Evolutionary conservation across 352 stramenopile species (phyloP).

Genomic region (Globisporangium heterothallicum): DNA sequence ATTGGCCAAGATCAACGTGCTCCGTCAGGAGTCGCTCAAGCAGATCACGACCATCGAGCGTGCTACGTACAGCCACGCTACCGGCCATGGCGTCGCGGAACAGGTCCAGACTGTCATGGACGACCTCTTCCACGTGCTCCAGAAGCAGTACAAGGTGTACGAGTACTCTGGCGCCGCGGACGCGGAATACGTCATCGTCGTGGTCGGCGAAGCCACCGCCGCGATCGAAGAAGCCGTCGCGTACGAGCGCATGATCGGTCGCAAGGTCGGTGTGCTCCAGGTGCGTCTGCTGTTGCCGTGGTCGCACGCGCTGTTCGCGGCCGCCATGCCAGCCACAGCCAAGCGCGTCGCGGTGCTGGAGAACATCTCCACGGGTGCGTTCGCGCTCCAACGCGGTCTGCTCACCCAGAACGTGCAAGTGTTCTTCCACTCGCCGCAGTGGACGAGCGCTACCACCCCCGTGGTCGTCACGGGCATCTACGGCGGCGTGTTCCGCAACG

Average conservation of each 20-base stretch:
- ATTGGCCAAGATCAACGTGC: slow-evolving; percentile 48
- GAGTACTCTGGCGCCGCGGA: slow-evolving; percentile 68
- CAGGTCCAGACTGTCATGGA: slow-evolving; percentile 73
- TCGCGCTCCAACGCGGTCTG: slow-evolving; percentile 60
- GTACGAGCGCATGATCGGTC: slow-evolving; percentile 71
- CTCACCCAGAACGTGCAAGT: slow-evolving; percentile 69
- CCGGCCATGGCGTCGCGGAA: slow-evolving; percentile 34
- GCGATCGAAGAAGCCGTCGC: slow-evolving; percentile 53
- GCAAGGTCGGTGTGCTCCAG: slow-evolving; percentile 74
- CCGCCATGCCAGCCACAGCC: slow-evolving; percentile 41
- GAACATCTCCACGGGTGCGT: slow-evolving; percentile 54
- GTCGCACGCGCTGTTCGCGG: slow-evolving; percentile 68
- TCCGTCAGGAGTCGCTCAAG: slow-evolving; percentile 49
- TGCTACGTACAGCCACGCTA: slow-evolving; percentile 5
- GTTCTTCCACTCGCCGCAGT: slow-evolving; percentile 61
- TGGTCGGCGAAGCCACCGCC: slow-evolving; percentile 55
- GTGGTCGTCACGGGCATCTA: slow-evolving; percentile 66
- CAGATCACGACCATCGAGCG: slow-evolving; percentile 30
- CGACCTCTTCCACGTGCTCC: slow-evolving; percentile 64
- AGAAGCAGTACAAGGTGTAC: slow-evolving; percentile 78
- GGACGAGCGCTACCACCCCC: slow-evolving; percentile 19
- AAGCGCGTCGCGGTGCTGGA: slow-evolving; percentile 71
- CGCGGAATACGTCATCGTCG: slow-evolving; percentile 65
- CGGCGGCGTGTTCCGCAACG: slow-evolving; percentile 58
- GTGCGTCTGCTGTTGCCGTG: slow-evolving; percentile 68